phyloP scores from a whole-genome alignment of 75 land plant genomes.

The Pinus taeda region DNA sequence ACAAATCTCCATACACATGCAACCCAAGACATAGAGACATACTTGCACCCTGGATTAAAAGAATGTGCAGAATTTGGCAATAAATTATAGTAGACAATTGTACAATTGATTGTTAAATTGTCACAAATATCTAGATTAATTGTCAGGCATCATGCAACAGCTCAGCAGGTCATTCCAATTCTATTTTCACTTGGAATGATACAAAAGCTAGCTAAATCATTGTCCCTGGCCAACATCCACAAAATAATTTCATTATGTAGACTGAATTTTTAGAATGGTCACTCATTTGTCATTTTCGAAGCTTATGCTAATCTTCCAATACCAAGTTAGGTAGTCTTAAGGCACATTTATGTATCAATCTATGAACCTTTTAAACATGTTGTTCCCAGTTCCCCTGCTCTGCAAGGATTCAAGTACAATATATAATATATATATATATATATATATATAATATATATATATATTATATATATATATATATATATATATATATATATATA shows the following conservation, averaged over 20 bases:
- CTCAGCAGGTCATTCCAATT: neutral
- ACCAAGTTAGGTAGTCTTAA: neutral
- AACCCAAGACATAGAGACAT: neutral
- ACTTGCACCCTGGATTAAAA: neutral
- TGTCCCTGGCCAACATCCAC: neutral
- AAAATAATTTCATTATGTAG: neutral
- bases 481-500: too few relatives aligned
- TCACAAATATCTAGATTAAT: neutral
- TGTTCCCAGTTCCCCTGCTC: slow-evolving; percentile 4
- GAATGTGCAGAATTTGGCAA: neutral
- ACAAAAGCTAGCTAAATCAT: neutral
- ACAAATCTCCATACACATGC: slow-evolving; percentile 4
- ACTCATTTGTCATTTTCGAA: neutral
- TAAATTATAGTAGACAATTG: neutral
- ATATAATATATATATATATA: too few relatives aligned
- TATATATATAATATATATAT: too few relatives aligned
- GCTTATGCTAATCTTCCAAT: neutral
- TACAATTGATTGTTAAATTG: neutral
- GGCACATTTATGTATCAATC: neutral
- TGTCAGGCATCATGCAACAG: neutral
- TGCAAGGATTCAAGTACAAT: neutral
- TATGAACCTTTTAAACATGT: neutral
- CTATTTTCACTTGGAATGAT: neutral
- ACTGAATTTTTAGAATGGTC: neutral
- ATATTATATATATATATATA: too few relatives aligned